Evolutionary conservation across 2,329 filamentous ascomycete genomes (phyloP).

Genomic region (Trichoderma sp.): DNA sequence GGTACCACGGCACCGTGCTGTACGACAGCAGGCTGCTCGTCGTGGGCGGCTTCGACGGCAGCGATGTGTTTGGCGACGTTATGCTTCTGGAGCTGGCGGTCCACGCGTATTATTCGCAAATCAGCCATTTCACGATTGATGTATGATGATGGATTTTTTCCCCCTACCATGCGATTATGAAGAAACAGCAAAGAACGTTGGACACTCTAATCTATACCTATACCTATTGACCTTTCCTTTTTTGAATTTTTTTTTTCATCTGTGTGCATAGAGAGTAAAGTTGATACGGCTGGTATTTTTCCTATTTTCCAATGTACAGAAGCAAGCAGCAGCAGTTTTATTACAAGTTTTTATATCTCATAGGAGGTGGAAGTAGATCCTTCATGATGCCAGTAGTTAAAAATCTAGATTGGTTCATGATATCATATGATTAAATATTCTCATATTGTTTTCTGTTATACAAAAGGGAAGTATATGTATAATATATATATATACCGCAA

Average conservation of each 20-base stretch:
- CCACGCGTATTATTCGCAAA: slow-evolving; percentile 70
- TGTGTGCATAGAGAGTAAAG: slow-evolving; percentile 9
- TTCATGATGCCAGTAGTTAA: neutral
- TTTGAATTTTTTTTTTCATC: neutral
- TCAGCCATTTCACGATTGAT: slow-evolving; percentile 69
- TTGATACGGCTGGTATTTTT: neutral
- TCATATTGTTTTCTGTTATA: slow-evolving; percentile 1
- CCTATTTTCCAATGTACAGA: neutral
- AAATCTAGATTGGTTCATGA: neutral
- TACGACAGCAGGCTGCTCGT: slow-evolving; percentile 63
- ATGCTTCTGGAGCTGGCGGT: slow-evolving; percentile 66
- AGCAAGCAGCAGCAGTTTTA: neutral
- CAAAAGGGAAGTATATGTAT: neutral
- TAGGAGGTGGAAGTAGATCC: neutral
- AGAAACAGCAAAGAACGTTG: neutral
- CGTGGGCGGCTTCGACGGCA: slow-evolving; percentile 66
- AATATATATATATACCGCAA: neutral
- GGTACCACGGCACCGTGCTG: slow-evolving; percentile 65
- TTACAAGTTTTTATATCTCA: neutral
- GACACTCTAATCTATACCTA: neutral
- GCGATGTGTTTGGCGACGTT: slow-evolving; percentile 65
- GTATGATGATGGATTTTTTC: slow-evolving; percentile 40
- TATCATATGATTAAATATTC: neutral
- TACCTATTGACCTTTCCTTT: neutral
- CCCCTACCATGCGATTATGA: neutral